Evolutionary conservation across 441 rosid species (phyloP).

Genomic region (Populus hybrid): DNA sequence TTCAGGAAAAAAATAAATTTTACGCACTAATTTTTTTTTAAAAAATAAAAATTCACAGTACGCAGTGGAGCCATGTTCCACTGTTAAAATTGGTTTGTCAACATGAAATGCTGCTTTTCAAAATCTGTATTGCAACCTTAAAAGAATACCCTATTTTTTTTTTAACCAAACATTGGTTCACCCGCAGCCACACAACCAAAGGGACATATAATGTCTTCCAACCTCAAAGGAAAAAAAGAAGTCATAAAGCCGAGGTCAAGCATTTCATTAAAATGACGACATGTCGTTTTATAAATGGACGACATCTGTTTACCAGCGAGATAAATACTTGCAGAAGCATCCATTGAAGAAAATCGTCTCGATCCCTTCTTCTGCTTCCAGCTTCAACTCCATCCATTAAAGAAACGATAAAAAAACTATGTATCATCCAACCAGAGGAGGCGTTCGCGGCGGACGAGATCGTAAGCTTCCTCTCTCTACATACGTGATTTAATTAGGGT

Average conservation of each 20-base stretch:
- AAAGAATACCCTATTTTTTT: too few relatives aligned
- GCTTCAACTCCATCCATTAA: background rate
- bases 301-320: background rate
- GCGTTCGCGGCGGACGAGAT: constrained; percentile 99
- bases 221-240: too few relatives aligned
- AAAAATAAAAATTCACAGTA: too few relatives aligned
- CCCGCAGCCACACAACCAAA: too few relatives aligned
- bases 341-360: background rate
- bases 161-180: too few relatives aligned
- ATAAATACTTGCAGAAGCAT: background rate
- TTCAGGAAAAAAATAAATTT: too few relatives aligned
- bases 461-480: constrained; percentile 45
- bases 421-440: constrained; percentile 99
- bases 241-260: background rate
- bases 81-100: too few relatives aligned
- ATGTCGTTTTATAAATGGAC: background rate
- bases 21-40: too few relatives aligned
- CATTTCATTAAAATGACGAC: background rate
- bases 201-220: too few relatives aligned
- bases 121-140: too few relatives aligned
- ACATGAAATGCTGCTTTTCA: too few relatives aligned
- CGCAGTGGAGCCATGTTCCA: too few relatives aligned
- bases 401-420: constrained; percentile 21
- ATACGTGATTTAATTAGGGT: background rate
- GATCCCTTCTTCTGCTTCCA: background rate